Evolutionary conservation across 2,329 filamentous ascomycete genomes (phyloP), one percentile per base, ranked within the genome.

Genomic region (Colletotrichum costaricense): DNA sequence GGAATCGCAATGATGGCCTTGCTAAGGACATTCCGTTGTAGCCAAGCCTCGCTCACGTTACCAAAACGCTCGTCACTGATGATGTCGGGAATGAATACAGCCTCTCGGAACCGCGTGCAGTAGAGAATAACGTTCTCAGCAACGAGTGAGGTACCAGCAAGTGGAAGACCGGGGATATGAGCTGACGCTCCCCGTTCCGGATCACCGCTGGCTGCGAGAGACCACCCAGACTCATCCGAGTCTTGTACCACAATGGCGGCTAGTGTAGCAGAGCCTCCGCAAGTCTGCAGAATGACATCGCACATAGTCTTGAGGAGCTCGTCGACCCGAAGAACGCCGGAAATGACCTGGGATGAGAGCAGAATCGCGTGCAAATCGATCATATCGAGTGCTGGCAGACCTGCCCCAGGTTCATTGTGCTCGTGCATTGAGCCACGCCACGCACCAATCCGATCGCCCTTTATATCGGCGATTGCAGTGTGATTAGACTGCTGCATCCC

Each of bases 1-100:
- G 94, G 94, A 52, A 95, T 90, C n/a, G 93, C 92, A 73, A 96
- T 95, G 73, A 95, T 91, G 4, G 93, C 91, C 78, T 92, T 93
- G 77, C 93, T 93, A 42, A 89, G 84, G 0, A 93, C 92, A 75
- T 95, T 93, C 67, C 88, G 87, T 76, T 89, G 87, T 35, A 94
- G 83, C 90, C 93, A 95, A 0, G 87, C 85, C 26, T 93, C 89
- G 59, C 88, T 90, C 7, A 95, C 93, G 74, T 94, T 95, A 58
- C 93, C 92, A 75, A 95, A 95, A 38, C 93, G 88, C 80, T 95
- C 94, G 78, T 96, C 94, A 62, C 89, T 90, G 26, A 93, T 85
- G 30, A 95, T 85, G 77, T 95, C 93, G 6, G 92, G 89, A 11
- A 94, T 88, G 77, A 95, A 95, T 8, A 95, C 91, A 0, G 89